Evolutionary conservation across 768 basidiomycete genomes (phyloP), one percentile per base, ranked within the genome.

Genomic region (Amanita exitialis): DNA sequence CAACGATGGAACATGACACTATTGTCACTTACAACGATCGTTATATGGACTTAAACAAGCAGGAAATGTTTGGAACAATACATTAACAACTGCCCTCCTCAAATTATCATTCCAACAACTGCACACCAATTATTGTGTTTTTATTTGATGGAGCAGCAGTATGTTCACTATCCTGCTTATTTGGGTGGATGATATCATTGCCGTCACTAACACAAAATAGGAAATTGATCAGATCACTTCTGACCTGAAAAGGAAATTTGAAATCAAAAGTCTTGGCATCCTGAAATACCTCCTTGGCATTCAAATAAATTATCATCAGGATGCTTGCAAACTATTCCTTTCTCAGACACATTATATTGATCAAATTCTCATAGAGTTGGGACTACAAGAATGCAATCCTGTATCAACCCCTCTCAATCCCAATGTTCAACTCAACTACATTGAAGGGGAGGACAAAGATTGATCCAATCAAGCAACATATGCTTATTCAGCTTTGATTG

Each of bases 401-500:
- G 5, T 6, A 6, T 6, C 1, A 25, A 25, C 25, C n/a, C n/a
- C n/a, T n/a, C n/a, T n/a, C n/a, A n/a, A n/a, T n/a, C n/a, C n/a
- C n/a, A n/a, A n/a, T n/a, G 6, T 25, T 6, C 25, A 25, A 25
- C 5, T 25, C 25, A 1, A 25, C 5, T 25, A 25, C 25, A 3
- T 4, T 6, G 6, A 25, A 25, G 25, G 25, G 25, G 34, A 10
- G 10, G 7, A 41, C 16, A 25, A 47, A 39, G 16, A 9, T 6
- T 27, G 7, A 50, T n/a, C 52, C 45, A 45, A 52, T 25, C 10
- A 57, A 58, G 9, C 32, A 48, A 6, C 39, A 49, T 1, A 44
- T 55, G 0, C 52, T 3, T 69, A 65, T 47, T 53, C 47, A n/a
- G 51, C 53, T 42, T 56, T 62, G 38, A 64, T 72, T 23, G 68